A percentile compares a stretch with the other conserved stretches of the same genome.
phyloP scores from a whole-genome alignment of 1,284 basidiomycete species.

The Cutaneotrichosporon cutaneum region DNA sequence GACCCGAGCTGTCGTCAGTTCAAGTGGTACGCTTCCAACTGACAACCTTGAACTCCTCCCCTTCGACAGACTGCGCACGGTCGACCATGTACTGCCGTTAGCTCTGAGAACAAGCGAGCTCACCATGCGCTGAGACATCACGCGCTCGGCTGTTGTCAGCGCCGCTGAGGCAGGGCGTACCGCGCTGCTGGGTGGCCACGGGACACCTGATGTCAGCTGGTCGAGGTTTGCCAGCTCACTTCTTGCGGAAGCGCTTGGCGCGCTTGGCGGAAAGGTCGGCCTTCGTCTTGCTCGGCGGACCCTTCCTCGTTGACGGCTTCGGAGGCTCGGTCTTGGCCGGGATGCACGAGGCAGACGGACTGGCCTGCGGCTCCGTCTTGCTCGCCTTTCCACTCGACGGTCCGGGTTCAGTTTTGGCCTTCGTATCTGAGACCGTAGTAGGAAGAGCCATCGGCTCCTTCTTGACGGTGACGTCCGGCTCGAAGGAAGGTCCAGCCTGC shows the following conservation, averaged over 20 bases:
- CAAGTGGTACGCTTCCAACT: neutral
- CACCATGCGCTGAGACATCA: conserved; percentile 42
- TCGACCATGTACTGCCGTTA: conserved; percentile 34
- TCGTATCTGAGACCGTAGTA: too few relatives aligned
- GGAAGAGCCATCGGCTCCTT: too few relatives aligned
- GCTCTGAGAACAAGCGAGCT: neutral
- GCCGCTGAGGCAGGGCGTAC: neutral
- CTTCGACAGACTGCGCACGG: neutral
- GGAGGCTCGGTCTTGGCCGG: too few relatives aligned
- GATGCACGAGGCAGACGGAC: too few relatives aligned
- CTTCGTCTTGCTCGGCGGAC: too few relatives aligned
- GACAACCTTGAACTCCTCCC: conserved; percentile 31
- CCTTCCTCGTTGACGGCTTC: too few relatives aligned
- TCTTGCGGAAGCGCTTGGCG: neutral
- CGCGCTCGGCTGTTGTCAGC: conserved; percentile 29
- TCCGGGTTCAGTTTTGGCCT: too few relatives aligned
- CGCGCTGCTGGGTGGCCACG: neutral
- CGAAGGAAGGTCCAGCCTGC: too few relatives aligned
- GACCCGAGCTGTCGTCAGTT: conserved; percentile 15
- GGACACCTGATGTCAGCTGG: conserved; percentile 8
- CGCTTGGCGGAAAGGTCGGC: neutral
- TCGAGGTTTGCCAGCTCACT: neutral
- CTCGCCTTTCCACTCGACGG: too few relatives aligned
- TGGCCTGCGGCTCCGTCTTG: too few relatives aligned
- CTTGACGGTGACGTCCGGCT: too few relatives aligned